Base-by-base conservation (phyloP, 2,329 filamentous ascomycete genomes). In the Endoconidiophora polonica region DNA sequence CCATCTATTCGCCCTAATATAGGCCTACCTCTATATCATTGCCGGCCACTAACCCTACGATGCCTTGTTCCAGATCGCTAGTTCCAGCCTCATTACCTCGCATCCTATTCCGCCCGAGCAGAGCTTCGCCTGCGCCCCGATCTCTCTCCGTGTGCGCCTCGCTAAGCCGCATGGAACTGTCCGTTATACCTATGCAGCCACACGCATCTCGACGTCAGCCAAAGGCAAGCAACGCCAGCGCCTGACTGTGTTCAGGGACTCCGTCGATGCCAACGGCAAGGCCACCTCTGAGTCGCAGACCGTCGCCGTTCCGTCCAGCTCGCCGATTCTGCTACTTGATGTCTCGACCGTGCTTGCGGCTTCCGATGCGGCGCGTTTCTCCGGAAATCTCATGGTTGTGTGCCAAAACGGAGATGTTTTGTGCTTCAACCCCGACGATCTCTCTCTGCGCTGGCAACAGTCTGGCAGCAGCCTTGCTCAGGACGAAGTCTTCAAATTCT, bases 91-190 rank as follows among this genome's bases (percentile, higher is more conserved):
- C 54, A 70, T 81, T 57, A 81, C 77, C 5, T 81, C 78, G 2
- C 81, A 81, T 60, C 77, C 78, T 20, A 72, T 82, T 54, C 74
- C 78, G 23, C 79, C 78, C 1, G 76, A 80, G 60, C 73, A 78
- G 48, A 70, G 68, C 47, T 79, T 82, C 59, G 76, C 76, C 49
- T 81, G 77, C 61, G 62, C 77, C 6, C 72, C 77, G 18, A 72
- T 69, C 60, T 81, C 78, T 14, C 61, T 79, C 40, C 69, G 75
- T 56, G 66, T 70, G 54, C 69, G 74, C 56, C 66, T 66, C 43
- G 61, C 69, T 9, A 66, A 67, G 20, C 66, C 63, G 49, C 69
- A 63, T 55, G 68, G 71, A 52, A 64, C 74, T 29, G 66, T 70
- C 39, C 70, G 78, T 56, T 76, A 76, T 58, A 81, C 78, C 2